A percentile compares a stretch with the other conserved stretches of the same genome.
phyloP scores from a whole-genome alignment of 495 filamentous ascomycete genomes.

The Penicillium dipodomyicola region DNA sequence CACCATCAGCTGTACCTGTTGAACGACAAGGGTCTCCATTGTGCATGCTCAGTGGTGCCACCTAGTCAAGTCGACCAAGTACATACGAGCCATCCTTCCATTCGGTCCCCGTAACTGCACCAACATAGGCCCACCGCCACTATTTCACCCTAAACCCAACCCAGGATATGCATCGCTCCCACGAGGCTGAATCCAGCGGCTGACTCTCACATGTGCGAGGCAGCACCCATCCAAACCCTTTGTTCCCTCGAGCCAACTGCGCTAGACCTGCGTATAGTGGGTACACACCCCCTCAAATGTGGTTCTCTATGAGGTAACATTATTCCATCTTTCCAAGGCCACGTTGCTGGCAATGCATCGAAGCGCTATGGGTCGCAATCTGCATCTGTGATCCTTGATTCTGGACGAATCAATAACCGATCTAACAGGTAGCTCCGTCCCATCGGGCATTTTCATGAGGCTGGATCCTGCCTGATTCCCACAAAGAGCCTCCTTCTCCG shows the following conservation, averaged over 20 bases:
- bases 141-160: neutral
- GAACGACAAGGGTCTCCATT: neutral
- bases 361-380: neutral
- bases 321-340: neutral
- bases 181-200: neutral
- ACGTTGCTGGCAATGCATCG: neutral
- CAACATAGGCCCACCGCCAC: neutral
- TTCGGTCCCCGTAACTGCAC: neutral
- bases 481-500: neutral
- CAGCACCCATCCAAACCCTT: neutral
- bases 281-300: neutral
- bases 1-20: neutral
- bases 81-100: neutral
- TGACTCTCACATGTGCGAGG: neutral
- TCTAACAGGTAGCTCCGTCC: neutral
- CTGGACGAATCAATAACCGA: neutral
- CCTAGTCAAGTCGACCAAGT: neutral
- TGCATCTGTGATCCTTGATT: conserved; percentile 1
- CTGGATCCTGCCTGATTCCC: neutral
- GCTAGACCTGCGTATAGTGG: conserved; percentile 2
- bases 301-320: neutral
- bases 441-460: neutral
- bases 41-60: neutral
- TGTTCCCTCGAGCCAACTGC: neutral
- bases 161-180: neutral